Evolutionary conservation across 2,329 filamentous ascomycete species (phyloP).

Genomic region (Sarocladiaceae sp.): DNA sequence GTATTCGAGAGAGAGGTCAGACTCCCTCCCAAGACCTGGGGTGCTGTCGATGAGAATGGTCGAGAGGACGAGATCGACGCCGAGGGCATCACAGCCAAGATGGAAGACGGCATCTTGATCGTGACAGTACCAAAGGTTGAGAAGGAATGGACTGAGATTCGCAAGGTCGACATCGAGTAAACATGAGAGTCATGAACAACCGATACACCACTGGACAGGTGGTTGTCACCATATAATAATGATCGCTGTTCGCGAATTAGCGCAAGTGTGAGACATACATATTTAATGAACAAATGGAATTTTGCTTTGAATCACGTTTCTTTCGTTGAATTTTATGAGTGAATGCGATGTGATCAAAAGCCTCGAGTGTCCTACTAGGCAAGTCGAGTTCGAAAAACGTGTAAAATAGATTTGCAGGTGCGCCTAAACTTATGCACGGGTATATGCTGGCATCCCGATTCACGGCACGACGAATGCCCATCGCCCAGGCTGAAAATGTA

Average conservation of each 20-base stretch:
- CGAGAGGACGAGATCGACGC: slow-evolving; percentile 58
- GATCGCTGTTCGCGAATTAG: too few relatives aligned
- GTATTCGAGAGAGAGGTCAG: slow-evolving; percentile 68
- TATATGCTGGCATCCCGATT: slow-evolving; percentile 1
- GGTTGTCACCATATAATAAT: too few relatives aligned
- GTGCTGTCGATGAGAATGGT: slow-evolving; percentile 25
- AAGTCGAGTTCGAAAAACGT: neutral
- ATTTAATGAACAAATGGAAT: too few relatives aligned
- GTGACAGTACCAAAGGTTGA: slow-evolving; percentile 73
- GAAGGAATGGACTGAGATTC: slow-evolving; percentile 55
- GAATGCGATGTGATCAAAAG: too few relatives aligned
- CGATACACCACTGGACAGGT: too few relatives aligned
- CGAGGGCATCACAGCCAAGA: slow-evolving; percentile 65
- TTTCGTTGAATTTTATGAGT: too few relatives aligned
- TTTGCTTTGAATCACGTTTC: too few relatives aligned
- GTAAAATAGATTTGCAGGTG: neutral
- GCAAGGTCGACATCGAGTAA: slow-evolving; percentile 49
- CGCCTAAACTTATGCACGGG: slow-evolving; percentile 8
- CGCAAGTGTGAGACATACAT: too few relatives aligned
- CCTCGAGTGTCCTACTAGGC: too few relatives aligned
- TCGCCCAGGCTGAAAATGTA: neutral
- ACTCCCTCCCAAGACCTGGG: slow-evolving; percentile 40
- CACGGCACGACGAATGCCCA: neutral
- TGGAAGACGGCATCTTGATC: slow-evolving; percentile 73
- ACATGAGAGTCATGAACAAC: too few relatives aligned